Evolutionary conservation across 495 filamentous ascomycete genomes (phyloP), one percentile per base, ranked within the genome.

Genomic region (Viridothelium virens): DNA sequence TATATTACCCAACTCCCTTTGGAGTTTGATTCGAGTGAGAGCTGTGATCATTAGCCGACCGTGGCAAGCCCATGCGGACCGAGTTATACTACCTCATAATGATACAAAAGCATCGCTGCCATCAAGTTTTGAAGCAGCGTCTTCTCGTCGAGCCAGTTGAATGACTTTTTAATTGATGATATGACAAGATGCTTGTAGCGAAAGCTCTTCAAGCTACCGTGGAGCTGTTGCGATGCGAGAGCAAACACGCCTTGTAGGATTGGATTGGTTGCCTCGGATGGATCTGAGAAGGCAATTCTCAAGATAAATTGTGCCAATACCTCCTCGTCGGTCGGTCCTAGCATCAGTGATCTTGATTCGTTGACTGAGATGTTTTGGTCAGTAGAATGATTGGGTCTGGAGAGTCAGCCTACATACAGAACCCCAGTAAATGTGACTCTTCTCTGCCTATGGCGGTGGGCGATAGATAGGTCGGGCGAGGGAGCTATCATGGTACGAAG

Each of bases 81-180:
- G 63, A 1, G 36, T 48, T 18, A 65, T 9, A 14, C n/a, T 71
- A 71, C 67, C 62, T 71, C 69, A 44, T 69, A 69, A 56, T 69
- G 67, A 67, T 69, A 71, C 64, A 71, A 65, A 47, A 71, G 67
- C 69, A 71, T 71, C 65, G 56, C 67, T 41, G 67, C 67, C 38
- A 67, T 65, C 61, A 71, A 67, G 63, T 71, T 69, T 61, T 71
- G 63, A 65, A 71, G 67, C 11, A 69, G 61, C 25, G 67, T 56
- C 50, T 65, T 71, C 61, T 66, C 67, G 62, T 71, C 69, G 31
- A 64, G 61, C 66, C 66, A 67, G 47, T 67, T 38, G 61, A 34
- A 34, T 50, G 62, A 39, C 25, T 66, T 67, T 67, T 67, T 67
- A 41, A 71, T 39, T 18, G 67, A 65, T 63, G 69, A 69, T 18